Evolutionary conservation across 208 protist species (phyloP).

Genomic region (Borovskyia barvae): DNA sequence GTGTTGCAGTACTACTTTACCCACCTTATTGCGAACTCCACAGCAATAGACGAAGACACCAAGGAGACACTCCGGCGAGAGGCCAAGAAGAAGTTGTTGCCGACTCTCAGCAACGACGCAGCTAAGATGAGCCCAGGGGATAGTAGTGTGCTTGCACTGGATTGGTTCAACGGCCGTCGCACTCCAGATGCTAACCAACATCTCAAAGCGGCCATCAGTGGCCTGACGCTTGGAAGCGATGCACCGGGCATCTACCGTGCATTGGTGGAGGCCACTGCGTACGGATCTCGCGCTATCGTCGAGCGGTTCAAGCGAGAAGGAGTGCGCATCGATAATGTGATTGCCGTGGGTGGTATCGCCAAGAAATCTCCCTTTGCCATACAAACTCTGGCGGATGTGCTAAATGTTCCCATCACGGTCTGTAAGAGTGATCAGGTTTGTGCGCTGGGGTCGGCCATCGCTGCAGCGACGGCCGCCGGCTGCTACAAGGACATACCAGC

Average conservation of each 20-base stretch:
- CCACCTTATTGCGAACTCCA: slow-evolving; percentile 25
- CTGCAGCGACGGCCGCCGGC: slow-evolving; percentile 48
- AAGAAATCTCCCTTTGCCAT: slow-evolving; percentile 54
- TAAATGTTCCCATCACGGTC: slow-evolving; percentile 57
- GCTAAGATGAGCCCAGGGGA: slow-evolving; percentile 9
- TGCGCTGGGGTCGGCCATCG: slow-evolving; percentile 49
- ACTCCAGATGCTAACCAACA: slow-evolving; percentile 56
- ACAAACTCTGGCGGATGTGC: slow-evolving; percentile 43
- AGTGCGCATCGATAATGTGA: slow-evolving; percentile 56
- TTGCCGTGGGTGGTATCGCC: slow-evolving; percentile 54
- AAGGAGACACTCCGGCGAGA: slow-evolving; percentile 29
- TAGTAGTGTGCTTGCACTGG: slow-evolving; percentile 33
- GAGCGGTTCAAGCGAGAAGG: slow-evolving; percentile 47
- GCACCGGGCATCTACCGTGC: slow-evolving; percentile 39
- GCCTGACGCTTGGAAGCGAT: slow-evolving; percentile 47
- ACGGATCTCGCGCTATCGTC: slow-evolving; percentile 51
- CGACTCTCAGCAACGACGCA: slow-evolving; percentile 26
- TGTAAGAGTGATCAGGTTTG: slow-evolving; percentile 49
- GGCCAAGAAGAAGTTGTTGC: slow-evolving; percentile 32
- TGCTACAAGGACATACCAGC: slow-evolving; percentile 36
- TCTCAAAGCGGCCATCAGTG: slow-evolving; percentile 37
- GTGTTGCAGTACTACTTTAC: slow-evolving; percentile 38
- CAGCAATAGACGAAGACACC: slow-evolving; percentile 22
- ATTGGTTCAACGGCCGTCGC: slow-evolving; percentile 68
- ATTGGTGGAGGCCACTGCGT: slow-evolving; percentile 51